A percentile compares a stretch with the other conserved stretches of the same genome.
phyloP scores from a whole-genome alignment of 2,329 filamentous ascomycete genomes.

The Lojkania enalia region DNA sequence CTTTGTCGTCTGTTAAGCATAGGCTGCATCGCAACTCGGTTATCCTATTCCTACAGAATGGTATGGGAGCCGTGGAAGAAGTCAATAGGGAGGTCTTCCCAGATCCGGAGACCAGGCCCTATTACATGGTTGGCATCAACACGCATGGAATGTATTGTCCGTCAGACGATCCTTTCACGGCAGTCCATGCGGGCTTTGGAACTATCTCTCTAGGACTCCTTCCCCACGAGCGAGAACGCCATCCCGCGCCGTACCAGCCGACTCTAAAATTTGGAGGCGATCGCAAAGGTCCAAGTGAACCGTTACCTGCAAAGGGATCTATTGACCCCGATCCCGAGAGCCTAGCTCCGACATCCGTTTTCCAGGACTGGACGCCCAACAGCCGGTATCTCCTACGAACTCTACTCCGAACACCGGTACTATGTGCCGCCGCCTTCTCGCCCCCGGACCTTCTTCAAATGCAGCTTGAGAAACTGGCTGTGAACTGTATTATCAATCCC shows the following conservation, averaged over 20 bases:
- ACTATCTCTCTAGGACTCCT: slow-evolving; percentile 61
- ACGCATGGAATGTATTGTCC: slow-evolving; percentile 59
- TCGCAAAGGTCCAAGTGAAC: neutral
- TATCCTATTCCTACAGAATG: slow-evolving; percentile 76
- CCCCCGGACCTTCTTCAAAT: slow-evolving; percentile 66
- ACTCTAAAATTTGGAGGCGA: slow-evolving; percentile 13
- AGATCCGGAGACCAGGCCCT: slow-evolving; percentile 66
- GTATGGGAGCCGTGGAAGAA: slow-evolving; percentile 80
- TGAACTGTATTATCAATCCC: slow-evolving; percentile 77
- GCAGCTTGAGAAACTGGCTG: slow-evolving; percentile 78
- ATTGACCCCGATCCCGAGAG: slow-evolving; percentile 21
- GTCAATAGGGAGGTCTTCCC: slow-evolving; percentile 73
- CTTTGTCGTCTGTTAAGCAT: slow-evolving; percentile 66
- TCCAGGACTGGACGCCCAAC: slow-evolving; percentile 44
- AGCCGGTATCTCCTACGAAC: slow-evolving; percentile 66
- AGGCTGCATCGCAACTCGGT: slow-evolving; percentile 70
- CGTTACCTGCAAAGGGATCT: slow-evolving; percentile 13
- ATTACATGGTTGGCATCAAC: slow-evolving; percentile 73
- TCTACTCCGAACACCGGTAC: slow-evolving; percentile 63
- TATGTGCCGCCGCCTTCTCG: slow-evolving; percentile 63
- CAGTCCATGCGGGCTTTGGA: slow-evolving; percentile 62
- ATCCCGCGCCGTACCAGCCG: slow-evolving; percentile 31
- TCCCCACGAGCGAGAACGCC: slow-evolving; percentile 43
- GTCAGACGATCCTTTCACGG: slow-evolving; percentile 53
- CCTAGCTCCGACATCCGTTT: slow-evolving; percentile 18